These are phyloP conservation scores for Arachis monticola DNA, from an alignment of 331 rosid species.

Conservation along the genomic window DNA sequence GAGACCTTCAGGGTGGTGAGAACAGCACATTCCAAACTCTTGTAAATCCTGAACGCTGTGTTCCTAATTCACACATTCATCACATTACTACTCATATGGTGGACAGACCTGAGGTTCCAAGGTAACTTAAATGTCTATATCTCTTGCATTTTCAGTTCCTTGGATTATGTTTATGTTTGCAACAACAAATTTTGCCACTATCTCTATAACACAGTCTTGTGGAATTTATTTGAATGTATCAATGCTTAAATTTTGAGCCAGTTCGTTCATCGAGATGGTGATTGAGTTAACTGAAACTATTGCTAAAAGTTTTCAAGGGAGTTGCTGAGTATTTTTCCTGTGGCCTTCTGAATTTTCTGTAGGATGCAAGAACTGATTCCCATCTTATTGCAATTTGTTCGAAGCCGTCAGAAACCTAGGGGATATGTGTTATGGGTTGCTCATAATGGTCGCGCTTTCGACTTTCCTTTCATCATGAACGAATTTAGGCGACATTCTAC, in stretches of 20 bases:
- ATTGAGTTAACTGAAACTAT: slow-evolving; percentile 7
- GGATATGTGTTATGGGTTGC: slow-evolving; percentile 71
- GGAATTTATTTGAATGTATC: slow-evolving; percentile 17
- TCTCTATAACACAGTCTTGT: slow-evolving; percentile 19
- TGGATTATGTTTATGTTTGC: slow-evolving; percentile 24
- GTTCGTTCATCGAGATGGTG: slow-evolving; percentile 24
- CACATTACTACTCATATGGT: slow-evolving; percentile 73
- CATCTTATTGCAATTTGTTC: slow-evolving; percentile 60
- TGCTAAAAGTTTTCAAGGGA: slow-evolving; percentile 12
- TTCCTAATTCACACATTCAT: slow-evolving; percentile 64
- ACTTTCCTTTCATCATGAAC: slow-evolving; percentile 74
- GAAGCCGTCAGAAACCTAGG: slow-evolving; percentile 75
- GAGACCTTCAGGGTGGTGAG: slow-evolving; percentile 83
- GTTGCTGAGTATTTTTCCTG: slow-evolving; percentile 21
- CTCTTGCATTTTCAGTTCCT: slow-evolving; percentile 9
- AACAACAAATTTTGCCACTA: slow-evolving; percentile 21
- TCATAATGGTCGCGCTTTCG: slow-evolving; percentile 86
- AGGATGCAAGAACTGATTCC: slow-evolving; percentile 90
- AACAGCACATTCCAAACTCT: slow-evolving; percentile 90
- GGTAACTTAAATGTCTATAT: slow-evolving; percentile 56
- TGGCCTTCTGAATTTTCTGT: slow-evolving; percentile 38
- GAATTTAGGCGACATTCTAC: slow-evolving; percentile 68
- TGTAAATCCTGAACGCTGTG: slow-evolving; percentile 69
- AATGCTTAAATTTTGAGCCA: slow-evolving; percentile 8
- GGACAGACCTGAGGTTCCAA: slow-evolving; percentile 68